phyloP scores from a whole-genome alignment of 306 rosid species.

The Begonia loranthoides region DNA sequence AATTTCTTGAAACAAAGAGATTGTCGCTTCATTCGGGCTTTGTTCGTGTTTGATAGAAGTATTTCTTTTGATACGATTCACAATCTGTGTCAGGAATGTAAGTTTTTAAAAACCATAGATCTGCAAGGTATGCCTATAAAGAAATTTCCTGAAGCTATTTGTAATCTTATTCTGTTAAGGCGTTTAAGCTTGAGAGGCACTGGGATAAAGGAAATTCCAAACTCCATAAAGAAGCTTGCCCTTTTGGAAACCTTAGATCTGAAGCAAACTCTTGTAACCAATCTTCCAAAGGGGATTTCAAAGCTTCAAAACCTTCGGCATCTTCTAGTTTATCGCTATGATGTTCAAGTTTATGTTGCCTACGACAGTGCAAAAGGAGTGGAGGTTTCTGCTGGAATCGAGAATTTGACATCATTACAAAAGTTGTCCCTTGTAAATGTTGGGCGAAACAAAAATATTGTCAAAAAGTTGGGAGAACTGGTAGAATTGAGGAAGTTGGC shows the following conservation, averaged over 20 bases:
- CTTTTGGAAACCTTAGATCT: conserved; percentile 13
- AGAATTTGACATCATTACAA: conserved; percentile 3
- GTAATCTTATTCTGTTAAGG: conserved; percentile 1
- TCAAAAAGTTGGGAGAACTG: not conserved
- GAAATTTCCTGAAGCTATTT: not conserved
- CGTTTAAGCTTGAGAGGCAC: conserved; percentile 3
- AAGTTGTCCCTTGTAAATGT: conserved; percentile 6
- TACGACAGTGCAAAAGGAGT: conserved; percentile 1
- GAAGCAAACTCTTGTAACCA: conserved; percentile 6
- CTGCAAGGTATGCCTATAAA: not conserved
- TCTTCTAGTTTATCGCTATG: conserved; percentile 5
- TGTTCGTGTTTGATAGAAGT: conserved; percentile 1
- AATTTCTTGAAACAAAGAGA: not conserved
- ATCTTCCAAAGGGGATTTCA: not conserved
- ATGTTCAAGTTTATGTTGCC: not conserved
- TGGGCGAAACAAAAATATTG: not conserved
- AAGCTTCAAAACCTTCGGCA: conserved; percentile 3
- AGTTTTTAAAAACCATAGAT: not conserved
- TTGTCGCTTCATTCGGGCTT: not conserved
- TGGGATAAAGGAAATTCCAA: not conserved
- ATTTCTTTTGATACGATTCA: not conserved
- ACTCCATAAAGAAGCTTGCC: not conserved
- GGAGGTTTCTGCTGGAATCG: not conserved
- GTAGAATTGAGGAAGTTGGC: not conserved
- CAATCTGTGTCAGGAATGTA: not conserved